phyloP scores from a whole-genome alignment of 768 basidiomycete genomes.

The Mycena epipterygia region DNA sequence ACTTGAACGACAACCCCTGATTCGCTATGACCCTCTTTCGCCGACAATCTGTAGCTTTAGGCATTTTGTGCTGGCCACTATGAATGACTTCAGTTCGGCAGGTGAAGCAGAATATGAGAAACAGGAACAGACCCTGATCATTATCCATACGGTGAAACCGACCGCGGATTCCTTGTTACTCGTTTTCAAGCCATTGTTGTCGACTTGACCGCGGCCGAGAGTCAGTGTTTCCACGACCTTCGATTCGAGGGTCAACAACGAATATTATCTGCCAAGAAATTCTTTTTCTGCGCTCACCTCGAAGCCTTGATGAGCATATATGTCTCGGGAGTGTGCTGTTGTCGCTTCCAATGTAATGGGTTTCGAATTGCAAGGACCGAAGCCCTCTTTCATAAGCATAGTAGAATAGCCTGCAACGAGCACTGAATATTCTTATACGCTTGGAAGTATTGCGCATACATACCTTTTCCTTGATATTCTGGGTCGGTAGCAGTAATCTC shows the following conservation, averaged over 20 bases:
- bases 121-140: conserved; percentile 3
- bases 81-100: too few species aligned
- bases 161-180: neutral
- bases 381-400: conserved; percentile 20
- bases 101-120: too few species aligned
- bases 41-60: too few species aligned
- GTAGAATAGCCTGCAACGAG: conserved; percentile 5
- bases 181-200: neutral
- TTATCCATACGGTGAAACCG: neutral
- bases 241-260: neutral
- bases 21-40: too few species aligned
- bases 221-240: conserved; percentile 1
- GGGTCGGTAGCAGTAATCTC: conserved; percentile 29
- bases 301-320: neutral
- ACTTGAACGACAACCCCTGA: too few species aligned
- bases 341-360: conserved; percentile 25
- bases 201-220: neutral
- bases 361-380: neutral
- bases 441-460: neutral
- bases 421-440: neutral
- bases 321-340: conserved; percentile 15
- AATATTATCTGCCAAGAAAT: neutral
- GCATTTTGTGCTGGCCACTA: too few species aligned
- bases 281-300: neutral
- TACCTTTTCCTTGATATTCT: conserved; percentile 23